phyloP scores from a whole-genome alignment of 495 filamentous ascomycete species.

The Annulohypoxylon bovei region DNA sequence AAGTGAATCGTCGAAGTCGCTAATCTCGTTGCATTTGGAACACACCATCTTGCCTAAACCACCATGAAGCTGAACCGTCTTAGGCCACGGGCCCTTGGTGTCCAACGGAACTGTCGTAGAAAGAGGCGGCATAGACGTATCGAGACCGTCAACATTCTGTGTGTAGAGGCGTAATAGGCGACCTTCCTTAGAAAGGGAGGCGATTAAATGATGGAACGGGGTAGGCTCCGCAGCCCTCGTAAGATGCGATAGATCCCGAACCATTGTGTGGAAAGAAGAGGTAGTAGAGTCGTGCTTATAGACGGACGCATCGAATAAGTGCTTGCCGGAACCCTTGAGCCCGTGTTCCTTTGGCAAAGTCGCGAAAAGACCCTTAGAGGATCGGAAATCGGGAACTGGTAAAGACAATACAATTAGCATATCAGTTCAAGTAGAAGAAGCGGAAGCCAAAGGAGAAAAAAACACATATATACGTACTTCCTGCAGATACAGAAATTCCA shows the following conservation, averaged over 20 bases:
- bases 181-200: constrained; percentile 86
- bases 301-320: constrained; percentile 96
- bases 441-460: not conserved
- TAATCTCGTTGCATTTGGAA: constrained; percentile 84
- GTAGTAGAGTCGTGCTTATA: constrained; percentile 91
- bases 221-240: constrained; percentile 82
- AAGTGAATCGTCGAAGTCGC: constrained; percentile 76
- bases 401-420: constrained; percentile 37
- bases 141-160: constrained; percentile 95
- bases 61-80: constrained; percentile 92
- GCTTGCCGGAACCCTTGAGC: constrained; percentile 91
- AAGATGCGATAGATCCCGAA: constrained; percentile 82
- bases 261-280: constrained; percentile 92
- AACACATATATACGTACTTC: constrained; percentile 72
- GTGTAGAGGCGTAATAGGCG: constrained; percentile 93
- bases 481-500: constrained; percentile 94
- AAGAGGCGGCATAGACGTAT: constrained; percentile 83
- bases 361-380: constrained; percentile 85
- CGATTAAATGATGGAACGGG: constrained; percentile 91
- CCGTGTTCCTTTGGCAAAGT: constrained; percentile 85
- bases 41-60: constrained; percentile 96
- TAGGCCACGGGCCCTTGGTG: constrained; percentile 88
- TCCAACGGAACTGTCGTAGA: constrained; percentile 76
- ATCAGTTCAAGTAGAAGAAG: not conserved
- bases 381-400: constrained; percentile 95